Evolutionary conservation across 1,284 basidiomycete genomes (phyloP), one percentile per base, ranked within the genome.

Genomic region (Xerocomus minutiporus): DNA sequence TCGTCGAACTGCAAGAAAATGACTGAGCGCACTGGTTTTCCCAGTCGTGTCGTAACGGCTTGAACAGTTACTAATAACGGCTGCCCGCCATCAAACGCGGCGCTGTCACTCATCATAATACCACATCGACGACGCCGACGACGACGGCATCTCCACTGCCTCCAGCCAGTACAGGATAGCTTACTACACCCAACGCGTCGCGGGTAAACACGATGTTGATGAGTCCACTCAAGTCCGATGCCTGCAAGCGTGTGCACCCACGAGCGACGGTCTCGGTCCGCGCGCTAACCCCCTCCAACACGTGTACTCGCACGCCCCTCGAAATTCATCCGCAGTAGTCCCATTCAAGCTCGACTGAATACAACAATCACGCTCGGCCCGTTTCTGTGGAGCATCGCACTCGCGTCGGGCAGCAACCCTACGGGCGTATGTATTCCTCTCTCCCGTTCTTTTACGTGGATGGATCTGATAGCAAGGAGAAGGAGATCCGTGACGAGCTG

Each of bases 231-330:
- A 32, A 32, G 26, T 34, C 17, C 46, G 31, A 45, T 29, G 44
- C 40, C 34, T 48, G 50, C 20, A 20, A 20, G 29, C 29, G 29
- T 29, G 29, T 44, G 32, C 25, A 47, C 47, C 43, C 55, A 59
- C 23, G 25, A 38, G 17, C 53, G 35, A 52, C 44, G 38, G 32
- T 29, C 43, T 31, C 47, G 41, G 47, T 26, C 46, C 34, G 68
- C 61, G 63, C 65, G 64, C 67, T 65, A 65, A 69, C 62, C 48
- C 68, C 55, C 44, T 59, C 49, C 55, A 47, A 68, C 65, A 66
- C 65, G 65, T 66, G 65, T 67, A 46, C 62, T 66, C 68, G 63
- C 65, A 66, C 69, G 65, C 61, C 53, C 57, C 57, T 59, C 57
- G 29, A 57, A 55, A 57, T 61, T 67, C 60, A 58, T 60, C 56